phyloP scores from a whole-genome alignment of 1,284 basidiomycete species.

The Volvariella surrecta region DNA sequence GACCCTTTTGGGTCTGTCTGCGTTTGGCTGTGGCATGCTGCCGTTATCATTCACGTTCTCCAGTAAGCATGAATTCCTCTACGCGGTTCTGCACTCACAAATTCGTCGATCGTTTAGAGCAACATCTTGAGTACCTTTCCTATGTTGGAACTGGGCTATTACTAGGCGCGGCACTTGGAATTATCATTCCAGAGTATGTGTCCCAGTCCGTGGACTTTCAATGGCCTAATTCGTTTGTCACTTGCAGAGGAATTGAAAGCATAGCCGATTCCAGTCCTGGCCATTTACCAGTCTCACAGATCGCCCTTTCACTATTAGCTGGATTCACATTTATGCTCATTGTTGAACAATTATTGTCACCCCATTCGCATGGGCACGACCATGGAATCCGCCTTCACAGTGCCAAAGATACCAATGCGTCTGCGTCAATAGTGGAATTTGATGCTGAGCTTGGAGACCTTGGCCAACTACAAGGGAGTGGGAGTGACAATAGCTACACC shows the following conservation, averaged over 20 bases:
- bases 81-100: neutral
- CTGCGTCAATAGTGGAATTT: slow-evolving; percentile 38
- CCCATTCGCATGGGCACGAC: slow-evolving; percentile 25
- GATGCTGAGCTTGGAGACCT: slow-evolving; percentile 50
- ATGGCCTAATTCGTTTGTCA: slow-evolving; percentile 2
- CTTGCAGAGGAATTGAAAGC: slow-evolving; percentile 52
- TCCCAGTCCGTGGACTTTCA: slow-evolving; percentile 28
- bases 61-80: slow-evolving; percentile 41
- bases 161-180: slow-evolving; percentile 80
- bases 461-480: slow-evolving; percentile 28
- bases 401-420: slow-evolving; percentile 11
- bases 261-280: slow-evolving; percentile 28
- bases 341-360: slow-evolving; percentile 53
- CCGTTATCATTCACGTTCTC: slow-evolving; percentile 71
- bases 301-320: slow-evolving; percentile 67
- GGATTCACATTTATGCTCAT: slow-evolving; percentile 86
- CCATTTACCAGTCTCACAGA: slow-evolving; percentile 39
- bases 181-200: slow-evolving; percentile 91
- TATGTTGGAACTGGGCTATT: slow-evolving; percentile 78
- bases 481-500: neutral
- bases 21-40: slow-evolving; percentile 65
- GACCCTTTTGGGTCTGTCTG: slow-evolving; percentile 60
- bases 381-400: slow-evolving; percentile 15
- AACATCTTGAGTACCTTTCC: slow-evolving; percentile 51
- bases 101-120: slow-evolving; percentile 28